Evolutionary conservation across 306 rosid species (phyloP).

Genomic region (Medicago arabica): DNA sequence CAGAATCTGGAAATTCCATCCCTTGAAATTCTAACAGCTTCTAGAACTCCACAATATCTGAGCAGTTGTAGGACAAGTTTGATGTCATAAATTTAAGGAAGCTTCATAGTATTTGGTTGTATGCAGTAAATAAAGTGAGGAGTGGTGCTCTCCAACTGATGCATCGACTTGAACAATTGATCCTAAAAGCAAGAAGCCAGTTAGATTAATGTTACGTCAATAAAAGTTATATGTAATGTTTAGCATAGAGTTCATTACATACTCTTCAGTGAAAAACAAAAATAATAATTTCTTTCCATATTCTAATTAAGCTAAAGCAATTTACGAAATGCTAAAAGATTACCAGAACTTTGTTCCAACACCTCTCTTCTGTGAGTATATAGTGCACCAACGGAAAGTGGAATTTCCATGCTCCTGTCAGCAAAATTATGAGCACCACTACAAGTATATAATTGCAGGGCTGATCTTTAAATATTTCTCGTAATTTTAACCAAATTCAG

Average conservation of each 20-base stretch:
- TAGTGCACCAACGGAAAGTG: conserved; percentile 41
- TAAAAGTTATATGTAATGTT: conserved; percentile 1
- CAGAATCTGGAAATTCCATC: conserved; percentile 62
- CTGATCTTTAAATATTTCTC: too few species aligned
- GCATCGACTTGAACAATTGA: conserved; percentile 76
- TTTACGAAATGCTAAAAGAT: conserved; percentile 39
- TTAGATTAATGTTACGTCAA: conserved; percentile 38
- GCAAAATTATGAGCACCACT: too few species aligned
- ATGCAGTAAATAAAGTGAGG: conserved; percentile 94
- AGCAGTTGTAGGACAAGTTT: conserved; percentile 81
- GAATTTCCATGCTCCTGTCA: conserved; percentile 42
- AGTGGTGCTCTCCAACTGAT: conserved; percentile 71
- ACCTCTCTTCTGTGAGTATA: conserved; percentile 56
- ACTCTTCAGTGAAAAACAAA: conserved; percentile 16
- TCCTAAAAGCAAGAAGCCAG: conserved; percentile 52
- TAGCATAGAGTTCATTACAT: conserved; percentile 28
- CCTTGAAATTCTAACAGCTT: conserved; percentile 75
- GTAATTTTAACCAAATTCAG: too few species aligned
- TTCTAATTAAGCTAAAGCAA: conserved; percentile 28
- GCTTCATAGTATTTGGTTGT: conserved; percentile 77
- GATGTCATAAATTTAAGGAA: conserved; percentile 69
- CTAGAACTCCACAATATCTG: conserved; percentile 68
- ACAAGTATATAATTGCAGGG: too few species aligned
- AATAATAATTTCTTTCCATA: conserved; percentile 27
- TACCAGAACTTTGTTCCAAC: conserved; percentile 75